phyloP scores from a whole-genome alignment of 2,329 filamentous ascomycete species.

The Diatrype stigma region DNA sequence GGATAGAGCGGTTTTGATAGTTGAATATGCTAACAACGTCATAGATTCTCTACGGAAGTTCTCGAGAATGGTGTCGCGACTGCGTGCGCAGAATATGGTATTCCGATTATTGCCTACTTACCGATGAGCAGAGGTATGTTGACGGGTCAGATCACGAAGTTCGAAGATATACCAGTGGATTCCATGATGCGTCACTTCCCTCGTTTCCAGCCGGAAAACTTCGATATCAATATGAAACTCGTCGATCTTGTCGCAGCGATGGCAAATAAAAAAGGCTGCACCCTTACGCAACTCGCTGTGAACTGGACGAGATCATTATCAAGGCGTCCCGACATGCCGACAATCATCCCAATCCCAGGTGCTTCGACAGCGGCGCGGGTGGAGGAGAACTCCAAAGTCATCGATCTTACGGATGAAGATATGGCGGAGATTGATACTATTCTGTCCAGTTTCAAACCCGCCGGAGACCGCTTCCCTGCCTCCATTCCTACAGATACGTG shows the following conservation, averaged over 20 bases:
- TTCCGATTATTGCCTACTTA: constrained; percentile 44
- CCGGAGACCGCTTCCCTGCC: too few species aligned
- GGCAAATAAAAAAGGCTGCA: constrained; percentile 15
- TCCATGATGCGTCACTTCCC: background rate
- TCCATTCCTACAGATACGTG: too few species aligned
- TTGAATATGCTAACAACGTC: too few species aligned
- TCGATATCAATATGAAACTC: constrained; percentile 10
- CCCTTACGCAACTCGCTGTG: constrained; percentile 16
- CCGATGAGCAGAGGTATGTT: background rate
- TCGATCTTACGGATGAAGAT: constrained; percentile 32
- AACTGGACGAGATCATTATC: constrained; percentile 15
- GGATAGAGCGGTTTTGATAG: too few species aligned
- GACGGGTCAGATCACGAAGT: constrained; percentile 9
- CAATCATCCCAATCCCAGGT: constrained; percentile 49
- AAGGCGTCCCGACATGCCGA: constrained; percentile 33
- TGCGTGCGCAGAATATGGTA: constrained; percentile 42
- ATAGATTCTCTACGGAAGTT: too few species aligned
- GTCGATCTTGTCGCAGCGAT: constrained; percentile 12
- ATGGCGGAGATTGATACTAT: constrained; percentile 32
- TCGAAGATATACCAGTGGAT: constrained; percentile 6
- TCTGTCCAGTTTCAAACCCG: constrained; percentile 26
- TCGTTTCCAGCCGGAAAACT: constrained; percentile 5
- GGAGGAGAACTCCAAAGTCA: constrained; percentile 39
- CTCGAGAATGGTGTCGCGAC: constrained; percentile 27
- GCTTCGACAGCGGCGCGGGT: constrained; percentile 39